These are phyloP conservation scores for Kalanchoe fedtschenkoi DNA, from an alignment of 164 flowering plant genomes.

Conservation along the genomic window DNA sequence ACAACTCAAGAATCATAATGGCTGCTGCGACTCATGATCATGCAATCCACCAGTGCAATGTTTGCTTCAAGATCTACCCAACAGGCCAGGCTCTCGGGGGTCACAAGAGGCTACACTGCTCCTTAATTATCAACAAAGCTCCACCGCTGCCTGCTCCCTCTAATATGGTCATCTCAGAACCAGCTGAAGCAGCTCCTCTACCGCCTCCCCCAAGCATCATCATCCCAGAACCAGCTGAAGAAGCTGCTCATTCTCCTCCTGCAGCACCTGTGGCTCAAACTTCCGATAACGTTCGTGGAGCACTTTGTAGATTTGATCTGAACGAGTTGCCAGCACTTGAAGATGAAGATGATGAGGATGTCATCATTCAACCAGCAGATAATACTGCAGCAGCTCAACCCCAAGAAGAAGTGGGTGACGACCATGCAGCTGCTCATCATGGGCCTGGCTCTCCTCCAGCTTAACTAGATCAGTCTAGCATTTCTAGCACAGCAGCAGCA, in stretches of 20 bases:
- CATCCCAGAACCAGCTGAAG: background rate
- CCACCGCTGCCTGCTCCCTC: background rate
- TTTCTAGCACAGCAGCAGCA: too few relatives aligned
- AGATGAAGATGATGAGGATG: constrained; percentile 12
- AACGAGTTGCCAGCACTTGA: constrained; percentile 34
- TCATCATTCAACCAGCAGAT: too few relatives aligned
- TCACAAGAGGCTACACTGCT: constrained; percentile 25
- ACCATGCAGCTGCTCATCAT: too few relatives aligned
- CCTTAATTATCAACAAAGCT: background rate
- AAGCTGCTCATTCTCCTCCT: background rate
- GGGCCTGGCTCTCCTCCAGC: too few relatives aligned
- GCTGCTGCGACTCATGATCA: background rate
- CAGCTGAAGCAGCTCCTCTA: background rate
- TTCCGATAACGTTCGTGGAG: too few relatives aligned
- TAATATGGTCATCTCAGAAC: background rate
- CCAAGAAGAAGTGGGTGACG: too few relatives aligned
- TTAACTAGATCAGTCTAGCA: too few relatives aligned
- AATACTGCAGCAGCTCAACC: too few relatives aligned
- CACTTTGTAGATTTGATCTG: constrained; percentile 25
- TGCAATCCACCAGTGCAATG: constrained; percentile 16
- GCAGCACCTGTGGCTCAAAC: background rate
- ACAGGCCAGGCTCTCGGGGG: constrained; percentile 40
- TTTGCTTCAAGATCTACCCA: constrained; percentile 24
- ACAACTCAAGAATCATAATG: background rate
- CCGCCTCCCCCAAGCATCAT: background rate